Base-by-base conservation (phyloP, 352 stramenopile species). In the Detonula confervacea region DNA sequence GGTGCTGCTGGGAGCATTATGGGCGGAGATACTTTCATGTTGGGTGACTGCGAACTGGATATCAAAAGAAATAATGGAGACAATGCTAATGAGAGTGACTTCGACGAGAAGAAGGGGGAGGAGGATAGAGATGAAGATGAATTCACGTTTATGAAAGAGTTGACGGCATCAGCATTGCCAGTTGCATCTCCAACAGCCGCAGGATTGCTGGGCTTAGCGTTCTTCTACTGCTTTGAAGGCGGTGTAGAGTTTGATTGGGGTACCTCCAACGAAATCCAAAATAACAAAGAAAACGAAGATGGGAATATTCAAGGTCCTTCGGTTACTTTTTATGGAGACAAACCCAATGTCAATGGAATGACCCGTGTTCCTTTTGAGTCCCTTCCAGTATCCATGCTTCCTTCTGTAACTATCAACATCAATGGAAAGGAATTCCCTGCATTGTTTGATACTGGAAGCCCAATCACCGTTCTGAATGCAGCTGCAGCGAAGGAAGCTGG, bases 171-270 rank as follows among this genome's bases (percentile, higher is more conserved):
- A 4, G 80, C 80, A 37, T 63, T 92, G 20, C 84, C 87, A 25
- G 70, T 91, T 2, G 73, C 83, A 20, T 87, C 66, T 69, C 87
- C 87, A 42, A 82, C 80, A 20, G 66, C 79, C 16, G 87, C 87
- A 22, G 87, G 84, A 16, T 61, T 90, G 18, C 51, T 93, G 1
- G 82, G 84, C 66, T 35, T 90, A 2, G 68, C 81, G 0, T 92
- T 93, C 57, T 84, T 93, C 5, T 76, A 90, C 51, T 88, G 82
- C 60, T 93, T 93, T 68, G 78, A 87, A 68, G 84, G 87, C 27
- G 82, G 82, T 33, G 83, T 93, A 18, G 75, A 90, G 52, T 90
- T 91, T 69, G 8, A 52, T 24, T 93, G 85, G 87, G 72, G 71
- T 29, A 49, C 30, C 47, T 35, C 35, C n/a, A 20, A 9, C 33